phyloP scores from a whole-genome alignment of 83 land plant species.

The Picea mariana region DNA sequence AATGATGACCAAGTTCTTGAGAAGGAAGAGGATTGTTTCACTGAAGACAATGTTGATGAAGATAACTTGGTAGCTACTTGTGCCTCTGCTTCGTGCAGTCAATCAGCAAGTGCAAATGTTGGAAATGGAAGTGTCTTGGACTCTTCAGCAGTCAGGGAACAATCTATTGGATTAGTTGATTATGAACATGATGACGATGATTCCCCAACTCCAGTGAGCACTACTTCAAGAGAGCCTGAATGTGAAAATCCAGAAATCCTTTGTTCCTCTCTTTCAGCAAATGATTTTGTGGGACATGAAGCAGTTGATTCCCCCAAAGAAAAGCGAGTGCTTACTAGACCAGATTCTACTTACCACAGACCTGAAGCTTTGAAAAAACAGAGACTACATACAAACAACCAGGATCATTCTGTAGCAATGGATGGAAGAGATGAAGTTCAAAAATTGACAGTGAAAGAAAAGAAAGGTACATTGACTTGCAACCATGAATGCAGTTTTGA shows the following conservation, averaged over 20 bases:
- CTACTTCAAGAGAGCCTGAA: not conserved
- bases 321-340: not conserved
- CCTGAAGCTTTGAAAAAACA: constrained; percentile 2
- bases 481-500: not conserved
- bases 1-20: constrained; percentile 6
- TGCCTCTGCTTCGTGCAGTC: not conserved
- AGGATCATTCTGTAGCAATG: not conserved
- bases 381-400: not conserved
- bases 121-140: too few species aligned
- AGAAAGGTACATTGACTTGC: not conserved
- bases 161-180: not conserved
- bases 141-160: not conserved
- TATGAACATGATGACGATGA: not conserved
- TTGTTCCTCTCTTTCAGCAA: not conserved
- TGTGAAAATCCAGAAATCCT: not conserved
- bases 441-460: not conserved
- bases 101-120: not conserved
- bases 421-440: not conserved
- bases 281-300: not conserved
- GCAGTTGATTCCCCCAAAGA: not conserved
- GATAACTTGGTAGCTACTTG: not conserved
- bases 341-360: not conserved
- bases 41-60: not conserved
- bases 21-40: not conserved
- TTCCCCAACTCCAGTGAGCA: not conserved